Percentiles rank a stretch among this genome's conserved stretches.
Conservation (phyloP, 331 rosid genomes). For the Arachis monticola region DNA sequence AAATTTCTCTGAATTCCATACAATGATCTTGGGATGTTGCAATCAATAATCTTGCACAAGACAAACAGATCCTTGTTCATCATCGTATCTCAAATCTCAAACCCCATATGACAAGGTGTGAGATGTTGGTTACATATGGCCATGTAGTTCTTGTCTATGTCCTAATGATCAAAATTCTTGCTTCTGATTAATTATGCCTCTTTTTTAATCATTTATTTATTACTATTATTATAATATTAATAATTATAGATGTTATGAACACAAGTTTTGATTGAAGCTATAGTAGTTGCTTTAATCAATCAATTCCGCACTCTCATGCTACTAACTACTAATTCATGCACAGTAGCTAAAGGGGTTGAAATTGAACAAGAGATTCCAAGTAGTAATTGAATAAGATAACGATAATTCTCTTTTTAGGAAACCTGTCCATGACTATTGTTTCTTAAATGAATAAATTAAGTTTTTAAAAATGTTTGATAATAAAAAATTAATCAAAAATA, state of each 20-base stretch:
- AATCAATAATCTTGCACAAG: constrained; percentile 48
- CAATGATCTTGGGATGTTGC: constrained; percentile 47
- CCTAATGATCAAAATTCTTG: constrained; percentile 40
- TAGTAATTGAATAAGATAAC: constrained; percentile 30
- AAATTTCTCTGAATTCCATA: constrained; percentile 33
- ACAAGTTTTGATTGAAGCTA: constrained; percentile 32
- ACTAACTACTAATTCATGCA: constrained; percentile 8
- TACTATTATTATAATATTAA: no score
- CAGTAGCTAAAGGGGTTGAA: not conserved
- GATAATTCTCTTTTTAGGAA: constrained; percentile 18
- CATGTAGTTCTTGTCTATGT: constrained; percentile 59
- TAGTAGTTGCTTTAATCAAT: constrained; percentile 12
- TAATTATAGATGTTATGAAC: constrained; percentile 1
- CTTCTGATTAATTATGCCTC: constrained; percentile 12
- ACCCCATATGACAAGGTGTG: constrained; percentile 52
- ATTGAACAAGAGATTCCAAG: constrained; percentile 10
- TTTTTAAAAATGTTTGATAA: no score
- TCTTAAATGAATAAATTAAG: no score
- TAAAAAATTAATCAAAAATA: no score
- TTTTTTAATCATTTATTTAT: not conserved
- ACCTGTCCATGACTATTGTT: not conserved
- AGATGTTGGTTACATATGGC: constrained; percentile 57
- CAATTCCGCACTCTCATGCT: constrained; percentile 15
- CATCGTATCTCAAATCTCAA: constrained; percentile 46
- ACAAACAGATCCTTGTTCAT: constrained; percentile 66